Conservation (phyloP, 169 alveolate species). For the Eimeria necatrix region DNA sequence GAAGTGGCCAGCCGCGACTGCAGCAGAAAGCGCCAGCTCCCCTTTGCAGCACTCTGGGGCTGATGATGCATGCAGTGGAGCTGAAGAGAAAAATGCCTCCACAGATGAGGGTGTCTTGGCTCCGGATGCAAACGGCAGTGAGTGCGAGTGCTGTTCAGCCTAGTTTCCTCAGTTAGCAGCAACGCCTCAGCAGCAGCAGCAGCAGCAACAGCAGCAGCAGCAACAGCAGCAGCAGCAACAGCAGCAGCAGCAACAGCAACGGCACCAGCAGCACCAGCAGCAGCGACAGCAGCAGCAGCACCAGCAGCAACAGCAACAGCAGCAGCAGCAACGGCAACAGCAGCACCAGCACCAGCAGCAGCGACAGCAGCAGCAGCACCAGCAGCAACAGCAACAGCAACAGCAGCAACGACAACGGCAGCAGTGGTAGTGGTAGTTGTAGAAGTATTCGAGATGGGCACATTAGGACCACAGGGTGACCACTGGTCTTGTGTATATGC, state of each 20-base stretch:
- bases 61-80: neutral
- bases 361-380: neutral
- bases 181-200: slow-evolving; percentile 34
- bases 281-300: neutral
- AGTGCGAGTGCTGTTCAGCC: neutral
- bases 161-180: slow-evolving; percentile 23
- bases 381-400: neutral
- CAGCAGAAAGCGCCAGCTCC: neutral
- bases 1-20: neutral
- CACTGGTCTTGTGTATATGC: neutral
- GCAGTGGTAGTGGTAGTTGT: too few species aligned
- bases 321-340: slow-evolving; percentile 36
- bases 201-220: slow-evolving; percentile 39
- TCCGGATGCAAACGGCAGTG: neutral
- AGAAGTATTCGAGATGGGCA: too few species aligned
- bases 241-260: neutral
- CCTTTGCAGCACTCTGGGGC: neutral
- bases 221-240: neutral
- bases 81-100: too few species aligned
- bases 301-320: slow-evolving; percentile 22
- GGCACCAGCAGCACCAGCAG: slow-evolving; percentile 36
- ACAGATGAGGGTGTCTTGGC: too few species aligned
- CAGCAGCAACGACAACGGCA: slow-evolving; percentile 28
- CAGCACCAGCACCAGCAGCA: too few species aligned
- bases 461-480: too few species aligned